Base-by-base conservation (phyloP, 1,139 yeast species). In the Yamadazyma oceani region DNA sequence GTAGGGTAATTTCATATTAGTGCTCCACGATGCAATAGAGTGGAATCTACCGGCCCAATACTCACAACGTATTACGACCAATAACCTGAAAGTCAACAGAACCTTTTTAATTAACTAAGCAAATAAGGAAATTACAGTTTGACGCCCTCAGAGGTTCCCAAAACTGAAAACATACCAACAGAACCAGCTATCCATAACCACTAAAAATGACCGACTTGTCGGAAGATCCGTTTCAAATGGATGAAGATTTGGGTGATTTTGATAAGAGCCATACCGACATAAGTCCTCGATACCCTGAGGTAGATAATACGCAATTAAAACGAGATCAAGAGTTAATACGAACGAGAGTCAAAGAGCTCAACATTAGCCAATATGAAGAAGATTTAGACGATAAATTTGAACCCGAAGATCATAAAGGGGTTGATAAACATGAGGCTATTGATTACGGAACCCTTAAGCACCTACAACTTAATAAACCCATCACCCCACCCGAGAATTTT, bases 401-500 rank as follows among this genome's bases (percentile, higher is more conserved):
- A 39, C 40, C 66, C 55, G 38, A 48, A 51, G 24, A 48, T 49
- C 37, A 45, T 58, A 25, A 57, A 6, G 8, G 5, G 21, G 19
- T 26, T 22, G 39, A 35, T 11, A 31, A 34, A 22, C 14, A 17
- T 19, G 31, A 32, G n/a, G 25, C 12, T 6, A 16, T 14, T 4
- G 37, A 34, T 22, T 42, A 27, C 19, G 24, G 29, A 23, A 32
- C 28, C 16, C n/a, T 21, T 15, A 37, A 36, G 29, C 31, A 16
- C 21, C 38, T 38, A 3, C 33, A 26, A 17, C 30, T 39, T 32
- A 14, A 44, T 35, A 44, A 56, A 38, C 63, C 65, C 3, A 42
- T 70, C 22, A 60, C 70, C 1, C 94, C 94, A n/a, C 98, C 98
- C 1, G 96, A 90, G 57, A 92, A 92, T 63, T 92, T 92, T 61